Percentiles rank a stretch among this genome's conserved stretches.
These are phyloP conservation scores for Aspergillus bridgeri DNA, from an alignment of 495 filamentous ascomycete species.

Conservation along the genomic window DNA sequence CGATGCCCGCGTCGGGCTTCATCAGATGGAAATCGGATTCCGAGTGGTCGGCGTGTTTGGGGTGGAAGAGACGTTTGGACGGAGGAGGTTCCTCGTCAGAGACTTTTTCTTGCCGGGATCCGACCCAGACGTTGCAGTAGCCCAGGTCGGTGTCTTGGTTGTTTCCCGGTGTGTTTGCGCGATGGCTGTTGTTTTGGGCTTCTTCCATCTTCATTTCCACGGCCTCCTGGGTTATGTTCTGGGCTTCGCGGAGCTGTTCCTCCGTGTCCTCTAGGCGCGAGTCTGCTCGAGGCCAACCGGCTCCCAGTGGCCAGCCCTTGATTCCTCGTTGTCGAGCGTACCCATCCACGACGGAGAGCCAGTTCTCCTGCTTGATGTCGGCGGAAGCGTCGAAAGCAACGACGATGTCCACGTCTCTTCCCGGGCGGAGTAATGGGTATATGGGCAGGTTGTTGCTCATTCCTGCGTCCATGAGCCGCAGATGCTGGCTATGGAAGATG, in stretches of 20 bases:
- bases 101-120: slow-evolving; percentile 67
- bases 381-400: slow-evolving; percentile 85
- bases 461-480: slow-evolving; percentile 93
- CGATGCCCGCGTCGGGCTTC: slow-evolving; percentile 75
- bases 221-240: slow-evolving; percentile 55
- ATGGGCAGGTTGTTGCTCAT: slow-evolving; percentile 98
- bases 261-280: slow-evolving; percentile 52
- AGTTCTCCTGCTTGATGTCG: slow-evolving; percentile 83
- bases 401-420: slow-evolving; percentile 85
- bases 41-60: slow-evolving; percentile 25
- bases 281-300: slow-evolving; percentile 74
- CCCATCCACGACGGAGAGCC: slow-evolving; percentile 88
- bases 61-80: slow-evolving; percentile 55
- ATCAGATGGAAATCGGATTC: slow-evolving; percentile 71
- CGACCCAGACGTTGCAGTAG: slow-evolving; percentile 96
- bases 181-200: slow-evolving; percentile 52
- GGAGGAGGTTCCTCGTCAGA: slow-evolving; percentile 59
- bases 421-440: slow-evolving; percentile 86
- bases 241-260: slow-evolving; percentile 64
- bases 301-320: slow-evolving; percentile 88
- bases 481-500: slow-evolving; percentile 62
- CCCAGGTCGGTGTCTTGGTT: slow-evolving; percentile 56
- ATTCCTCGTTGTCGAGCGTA: slow-evolving; percentile 85
- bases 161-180: slow-evolving; percentile 16
- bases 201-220: slow-evolving; percentile 60